These are phyloP conservation scores for Fonsecaea erecta DNA, from an alignment of 2,329 filamentous ascomycete species.

Conservation along the genomic window DNA sequence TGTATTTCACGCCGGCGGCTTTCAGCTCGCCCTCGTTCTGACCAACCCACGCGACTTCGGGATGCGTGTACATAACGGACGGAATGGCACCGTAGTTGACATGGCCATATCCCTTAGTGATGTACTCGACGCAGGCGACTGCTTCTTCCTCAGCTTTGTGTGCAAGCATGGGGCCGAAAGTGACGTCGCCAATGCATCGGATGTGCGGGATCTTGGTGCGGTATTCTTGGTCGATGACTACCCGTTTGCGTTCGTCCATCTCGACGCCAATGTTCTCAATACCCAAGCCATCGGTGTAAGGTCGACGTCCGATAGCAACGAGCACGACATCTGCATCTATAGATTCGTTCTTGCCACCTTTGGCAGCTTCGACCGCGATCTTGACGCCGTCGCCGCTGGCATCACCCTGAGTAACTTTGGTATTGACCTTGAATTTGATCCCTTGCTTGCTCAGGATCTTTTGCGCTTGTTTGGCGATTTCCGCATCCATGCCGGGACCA, in stretches of 20 bases:
- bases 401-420: conserved; percentile 90
- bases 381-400: conserved; percentile 76
- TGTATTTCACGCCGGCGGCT: conserved; percentile 86
- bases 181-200: conserved; percentile 92
- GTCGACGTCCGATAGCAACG: conserved; percentile 92
- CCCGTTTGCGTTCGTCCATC: conserved; percentile 87
- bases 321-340: conserved; percentile 94
- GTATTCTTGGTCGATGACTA: conserved; percentile 98
- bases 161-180: conserved; percentile 97
- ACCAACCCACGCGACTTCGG: conserved; percentile 97
- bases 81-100: conserved; percentile 99
- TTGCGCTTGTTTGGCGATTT: conserved; percentile 88
- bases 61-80: conserved; percentile 99
- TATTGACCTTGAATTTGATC: conserved; percentile 96
- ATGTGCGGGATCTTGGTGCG: conserved; percentile 97
- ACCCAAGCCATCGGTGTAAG: conserved; percentile 88
- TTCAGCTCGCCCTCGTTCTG: conserved; percentile 97
- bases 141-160: conserved; percentile 99
- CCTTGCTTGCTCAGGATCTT: conserved; percentile 96
- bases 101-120: conserved; percentile 96
- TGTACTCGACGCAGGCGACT: conserved; percentile 92
- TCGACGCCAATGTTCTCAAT: conserved; percentile 93
- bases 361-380: conserved; percentile 86
- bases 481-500: conserved; percentile 94
- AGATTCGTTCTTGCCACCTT: conserved; percentile 92